Conservation (phyloP, 257 asterid genomes). For the Solanum dulcamara region DNA sequence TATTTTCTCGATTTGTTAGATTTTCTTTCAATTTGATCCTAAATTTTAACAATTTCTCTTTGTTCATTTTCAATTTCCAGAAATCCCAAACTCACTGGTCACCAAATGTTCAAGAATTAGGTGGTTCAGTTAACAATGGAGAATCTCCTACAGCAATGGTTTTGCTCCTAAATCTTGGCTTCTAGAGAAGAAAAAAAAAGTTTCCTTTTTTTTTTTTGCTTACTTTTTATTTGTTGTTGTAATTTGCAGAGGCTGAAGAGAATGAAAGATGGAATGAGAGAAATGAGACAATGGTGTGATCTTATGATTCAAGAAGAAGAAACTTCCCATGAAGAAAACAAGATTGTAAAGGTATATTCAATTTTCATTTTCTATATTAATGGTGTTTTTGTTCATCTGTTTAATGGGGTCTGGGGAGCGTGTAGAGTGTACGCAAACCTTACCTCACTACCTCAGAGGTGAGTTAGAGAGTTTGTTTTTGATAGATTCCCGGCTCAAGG, state of each 20-base stretch:
- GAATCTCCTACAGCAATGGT: not conserved
- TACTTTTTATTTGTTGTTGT: not conserved
- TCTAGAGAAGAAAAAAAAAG: no score
- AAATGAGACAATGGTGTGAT: not conserved
- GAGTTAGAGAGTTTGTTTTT: no score
- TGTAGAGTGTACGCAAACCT: no score
- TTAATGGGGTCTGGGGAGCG: no score
- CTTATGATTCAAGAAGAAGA: conserved; percentile 1
- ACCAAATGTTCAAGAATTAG: not conserved
- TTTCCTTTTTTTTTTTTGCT: not conserved
- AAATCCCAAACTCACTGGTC: not conserved
- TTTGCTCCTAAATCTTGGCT: not conserved
- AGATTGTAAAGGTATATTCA: not conserved
- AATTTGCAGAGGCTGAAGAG: not conserved
- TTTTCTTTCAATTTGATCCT: not conserved
- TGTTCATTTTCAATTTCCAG: not conserved
- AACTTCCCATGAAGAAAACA: not conserved
- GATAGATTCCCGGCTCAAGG: no score
- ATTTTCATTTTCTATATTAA: not conserved
- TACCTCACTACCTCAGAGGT: no score
- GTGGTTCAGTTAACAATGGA: not conserved
- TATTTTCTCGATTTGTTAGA: not conserved
- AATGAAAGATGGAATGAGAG: not conserved
- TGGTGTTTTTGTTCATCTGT: not conserved
- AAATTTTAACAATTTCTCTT: not conserved